A percentile compares a stretch with the other conserved stretches of the same genome.
Evolutionary conservation across 23 red algal species (phyloP).

Genomic region (Gracilariopsis chorda): DNA sequence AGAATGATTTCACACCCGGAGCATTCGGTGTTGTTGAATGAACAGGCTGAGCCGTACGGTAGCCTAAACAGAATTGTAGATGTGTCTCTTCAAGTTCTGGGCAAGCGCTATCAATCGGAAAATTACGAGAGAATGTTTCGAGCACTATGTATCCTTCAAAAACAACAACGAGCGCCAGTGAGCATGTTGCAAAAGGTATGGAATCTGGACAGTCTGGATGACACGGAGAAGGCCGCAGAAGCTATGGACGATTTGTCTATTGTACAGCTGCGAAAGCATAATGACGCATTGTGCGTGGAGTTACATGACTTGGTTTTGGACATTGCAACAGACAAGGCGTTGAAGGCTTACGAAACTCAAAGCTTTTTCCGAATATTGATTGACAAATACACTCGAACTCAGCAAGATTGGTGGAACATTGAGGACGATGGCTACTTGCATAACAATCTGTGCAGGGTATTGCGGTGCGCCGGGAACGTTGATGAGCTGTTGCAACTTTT

Average conservation of each 20-base stretch:
- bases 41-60: background rate
- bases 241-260: background rate
- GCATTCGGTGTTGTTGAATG: background rate
- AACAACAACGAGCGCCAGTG: background rate
- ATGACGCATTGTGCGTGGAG: background rate
- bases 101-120: too few relatives aligned
- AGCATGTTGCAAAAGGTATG: background rate
- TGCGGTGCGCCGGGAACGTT: background rate
- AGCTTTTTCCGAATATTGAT: background rate
- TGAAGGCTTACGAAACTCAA: background rate
- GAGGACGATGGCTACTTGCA: background rate
- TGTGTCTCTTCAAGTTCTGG: background rate
- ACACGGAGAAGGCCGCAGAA: background rate
- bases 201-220: background rate
- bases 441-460: background rate
- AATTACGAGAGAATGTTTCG: too few relatives aligned
- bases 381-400: background rate
- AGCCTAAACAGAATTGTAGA: background rate
- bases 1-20: too few relatives aligned
- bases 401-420: background rate
- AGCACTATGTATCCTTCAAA: slow-evolving; percentile 3
- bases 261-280: background rate
- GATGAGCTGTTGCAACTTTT: background rate
- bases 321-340: background rate
- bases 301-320: background rate